phyloP scores from a whole-genome alignment of 306 rosid species.

The Cucurbita argyrosperma region DNA sequence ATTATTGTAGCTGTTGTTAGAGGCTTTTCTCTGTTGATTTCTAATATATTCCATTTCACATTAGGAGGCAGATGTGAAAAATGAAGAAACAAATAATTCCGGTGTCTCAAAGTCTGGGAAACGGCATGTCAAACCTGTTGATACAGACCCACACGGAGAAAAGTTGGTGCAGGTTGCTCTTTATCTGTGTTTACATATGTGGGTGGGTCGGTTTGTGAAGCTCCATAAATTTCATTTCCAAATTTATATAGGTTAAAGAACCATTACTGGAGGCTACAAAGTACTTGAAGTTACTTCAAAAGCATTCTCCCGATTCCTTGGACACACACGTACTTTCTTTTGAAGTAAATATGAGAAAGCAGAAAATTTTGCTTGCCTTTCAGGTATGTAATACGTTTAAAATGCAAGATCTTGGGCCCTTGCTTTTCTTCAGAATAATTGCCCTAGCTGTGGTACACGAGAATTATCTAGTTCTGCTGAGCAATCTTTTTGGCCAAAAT shows the following conservation, averaged over 20 bases:
- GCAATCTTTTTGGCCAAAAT: background rate
- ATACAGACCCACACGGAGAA: conserved; percentile 84
- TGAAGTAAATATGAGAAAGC: conserved; percentile 75
- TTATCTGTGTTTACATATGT: background rate
- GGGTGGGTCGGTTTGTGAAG: background rate
- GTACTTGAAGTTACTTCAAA: conserved; percentile 90
- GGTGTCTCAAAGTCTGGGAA: conserved; percentile 72
- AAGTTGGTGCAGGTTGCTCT: conserved; percentile 73
- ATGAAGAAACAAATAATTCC: conserved; percentile 54
- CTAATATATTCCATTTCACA: conserved; percentile 12
- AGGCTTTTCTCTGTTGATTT: conserved; percentile 4
- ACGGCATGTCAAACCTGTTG: conserved; percentile 73
- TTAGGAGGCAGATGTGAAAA: conserved; percentile 92
- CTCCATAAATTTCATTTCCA: background rate
- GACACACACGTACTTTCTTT: conserved; percentile 88
- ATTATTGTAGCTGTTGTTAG: conserved; percentile 9
- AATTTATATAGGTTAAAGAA: conserved; percentile 51
- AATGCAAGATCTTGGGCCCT: background rate
- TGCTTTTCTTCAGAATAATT: background rate
- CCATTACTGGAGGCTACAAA: conserved; percentile 77
- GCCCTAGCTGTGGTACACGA: background rate
- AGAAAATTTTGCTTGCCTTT: conserved; percentile 72
- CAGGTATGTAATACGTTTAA: conserved; percentile 36
- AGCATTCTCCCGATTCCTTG: conserved; percentile 63
- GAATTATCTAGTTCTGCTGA: background rate